These are phyloP conservation scores for Rhytidiadelphus loreus DNA, from an alignment of 225 moss, liverwort and hornwort genomes.

Conservation along the genomic window DNA sequence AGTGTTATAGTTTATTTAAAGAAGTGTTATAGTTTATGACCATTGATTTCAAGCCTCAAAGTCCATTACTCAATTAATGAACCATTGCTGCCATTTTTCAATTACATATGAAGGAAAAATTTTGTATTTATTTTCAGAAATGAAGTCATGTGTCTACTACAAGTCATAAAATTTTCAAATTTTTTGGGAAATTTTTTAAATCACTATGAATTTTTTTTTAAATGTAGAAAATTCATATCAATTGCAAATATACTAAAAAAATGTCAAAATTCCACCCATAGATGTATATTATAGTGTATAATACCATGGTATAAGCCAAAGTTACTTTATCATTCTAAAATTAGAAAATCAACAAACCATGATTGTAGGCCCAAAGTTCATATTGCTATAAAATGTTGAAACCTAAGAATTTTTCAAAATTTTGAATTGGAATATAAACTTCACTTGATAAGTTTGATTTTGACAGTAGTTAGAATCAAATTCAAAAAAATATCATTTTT, in stretches of 20 bases:
- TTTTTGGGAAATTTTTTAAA: background rate
- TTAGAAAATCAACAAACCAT: background rate
- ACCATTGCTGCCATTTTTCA: background rate
- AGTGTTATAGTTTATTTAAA: background rate
- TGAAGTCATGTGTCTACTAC: background rate
- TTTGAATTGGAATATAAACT: accelerated
- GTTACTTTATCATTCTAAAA: background rate
- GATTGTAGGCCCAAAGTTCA: background rate
- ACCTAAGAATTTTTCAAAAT: background rate
- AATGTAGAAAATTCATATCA: background rate
- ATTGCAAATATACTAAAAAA: background rate
- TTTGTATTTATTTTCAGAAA: background rate
- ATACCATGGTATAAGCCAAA: background rate
- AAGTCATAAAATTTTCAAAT: background rate
- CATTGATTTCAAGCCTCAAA: accelerated
- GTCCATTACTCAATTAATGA: accelerated
- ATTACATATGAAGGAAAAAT: background rate
- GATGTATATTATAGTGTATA: background rate
- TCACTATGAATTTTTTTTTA: background rate
- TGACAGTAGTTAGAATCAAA: background rate
- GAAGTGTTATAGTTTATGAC: too few species aligned
- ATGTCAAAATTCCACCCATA: too few species aligned
- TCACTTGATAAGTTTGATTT: background rate
- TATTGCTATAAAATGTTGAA: background rate
- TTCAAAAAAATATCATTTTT: background rate